A percentile compares a stretch with the other conserved stretches of the same genome.
Evolutionary conservation across 1,139 yeast genomes (phyloP).

Genomic region (Candida albicans): DNA sequence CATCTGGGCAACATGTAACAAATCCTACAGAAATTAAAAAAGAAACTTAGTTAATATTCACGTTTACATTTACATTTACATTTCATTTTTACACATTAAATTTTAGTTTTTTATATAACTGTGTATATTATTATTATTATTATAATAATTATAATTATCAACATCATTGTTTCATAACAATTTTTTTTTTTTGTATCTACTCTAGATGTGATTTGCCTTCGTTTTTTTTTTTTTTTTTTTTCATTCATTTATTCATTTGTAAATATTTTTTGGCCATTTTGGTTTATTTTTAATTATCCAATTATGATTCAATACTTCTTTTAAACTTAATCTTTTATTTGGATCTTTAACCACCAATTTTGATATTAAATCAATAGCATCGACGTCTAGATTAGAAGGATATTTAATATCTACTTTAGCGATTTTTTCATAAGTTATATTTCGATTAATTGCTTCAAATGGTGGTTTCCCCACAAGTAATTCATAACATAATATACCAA

Average conservation of each 20-base stretch:
- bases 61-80: too few relatives aligned
- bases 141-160: too few relatives aligned
- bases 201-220: neutral
- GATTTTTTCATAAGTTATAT: slow-evolving; percentile 77
- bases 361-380: slow-evolving; percentile 75
- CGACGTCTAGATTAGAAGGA: slow-evolving; percentile 67
- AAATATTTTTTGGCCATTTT: slow-evolving; percentile 30
- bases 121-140: too few relatives aligned
- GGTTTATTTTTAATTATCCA: slow-evolving; percentile 74
- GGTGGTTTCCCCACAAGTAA: slow-evolving; percentile 89
- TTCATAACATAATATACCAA: slow-evolving; percentile 86
- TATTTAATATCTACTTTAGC: slow-evolving; percentile 71
- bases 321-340: slow-evolving; percentile 57
- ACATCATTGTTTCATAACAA: too few relatives aligned
- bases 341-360: slow-evolving; percentile 67
- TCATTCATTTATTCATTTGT: neutral
- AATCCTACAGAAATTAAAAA: neutral
- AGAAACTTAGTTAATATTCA: neutral
- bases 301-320: slow-evolving; percentile 69
- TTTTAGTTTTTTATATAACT: too few relatives aligned
- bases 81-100: too few relatives aligned
- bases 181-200: too few relatives aligned
- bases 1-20: neutral
- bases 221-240: neutral
- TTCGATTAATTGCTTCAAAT: slow-evolving; percentile 76